Evolutionary conservation across 768 basidiomycete species (phyloP), one percentile per base, ranked within the genome.

Genomic region (Roridomyces roridus): DNA sequence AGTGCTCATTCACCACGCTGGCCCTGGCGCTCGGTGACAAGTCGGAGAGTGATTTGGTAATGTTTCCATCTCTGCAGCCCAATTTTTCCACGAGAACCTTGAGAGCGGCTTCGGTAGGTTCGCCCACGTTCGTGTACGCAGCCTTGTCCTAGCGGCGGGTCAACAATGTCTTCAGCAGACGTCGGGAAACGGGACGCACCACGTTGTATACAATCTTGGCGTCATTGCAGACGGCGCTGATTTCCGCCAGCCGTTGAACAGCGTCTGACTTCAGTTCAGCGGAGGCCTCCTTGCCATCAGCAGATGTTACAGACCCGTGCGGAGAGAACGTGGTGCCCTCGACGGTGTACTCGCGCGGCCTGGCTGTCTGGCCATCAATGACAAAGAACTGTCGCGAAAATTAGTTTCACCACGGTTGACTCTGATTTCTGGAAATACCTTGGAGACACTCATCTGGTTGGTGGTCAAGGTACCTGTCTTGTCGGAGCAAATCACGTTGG

Each of bases 401-500:
- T 40, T 17, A 51, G 36, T 37, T 51, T 10, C 23, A 37, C 24
- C 12, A 29, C 25, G 44, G 25, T 14, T 9, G 49, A 34, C 3
- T 43, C 6, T 1, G 17, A 7, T 10, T 36, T 14, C 23, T 29
- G 12, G 34, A 73, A 79, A 51, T 71, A 92, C 89, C 73, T 79
- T 85, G 28, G 92, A 89, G 21, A 98, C 92, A 65, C 93, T 92
- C 96, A 98, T 98, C 70, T 98, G 96, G 73, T 94, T 97, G 14
- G 94, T 97, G 10, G 95, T 97, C 67, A 97, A 69, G 29, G 94
- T 96, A 45, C 96, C 96, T 23, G 96, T 99, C 81, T 99, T 99
- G 77, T 99, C 96, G 4, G 94, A 96, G 72, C 96, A 99, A 64
- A 99, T 98, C 45, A 99, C 94, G 69, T 97, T 98, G 39, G 96